Evolutionary conservation across 371 early-diverging fungal species (phyloP).

Genomic region (Cladochytrium tenue): DNA sequence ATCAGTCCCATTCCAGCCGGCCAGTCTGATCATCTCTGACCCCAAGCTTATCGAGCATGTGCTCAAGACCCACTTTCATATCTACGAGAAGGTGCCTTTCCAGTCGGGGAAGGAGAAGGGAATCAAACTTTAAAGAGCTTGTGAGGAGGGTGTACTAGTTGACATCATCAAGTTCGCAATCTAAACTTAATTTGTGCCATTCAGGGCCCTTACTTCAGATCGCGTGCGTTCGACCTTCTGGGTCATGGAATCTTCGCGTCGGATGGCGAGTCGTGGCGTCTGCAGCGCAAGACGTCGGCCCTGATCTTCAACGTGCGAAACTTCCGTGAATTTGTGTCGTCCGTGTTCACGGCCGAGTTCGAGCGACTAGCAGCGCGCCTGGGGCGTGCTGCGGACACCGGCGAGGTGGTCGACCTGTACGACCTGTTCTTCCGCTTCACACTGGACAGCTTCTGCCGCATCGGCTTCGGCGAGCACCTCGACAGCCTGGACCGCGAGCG

Average conservation of each 20-base stretch:
- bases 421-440: too few relatives aligned
- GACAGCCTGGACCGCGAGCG: neutral
- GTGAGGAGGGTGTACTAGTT: too few relatives aligned
- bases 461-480: too few relatives aligned
- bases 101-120: conserved; percentile 25
- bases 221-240: too few relatives aligned
- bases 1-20: too few relatives aligned
- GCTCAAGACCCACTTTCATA: conserved; percentile 31
- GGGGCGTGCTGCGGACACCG: neutral
- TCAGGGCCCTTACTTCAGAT: conserved; percentile 26
- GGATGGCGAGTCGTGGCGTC: conserved; percentile 67
- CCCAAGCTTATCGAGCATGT: conserved; percentile 32
- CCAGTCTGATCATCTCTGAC: conserved; percentile 21
- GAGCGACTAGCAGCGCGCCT: neutral
- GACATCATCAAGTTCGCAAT: too few relatives aligned
- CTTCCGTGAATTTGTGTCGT: conserved; percentile 59
- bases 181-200: conserved; percentile 22
- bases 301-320: conserved; percentile 71
- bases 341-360: conserved; percentile 23
- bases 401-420: too few relatives aligned
- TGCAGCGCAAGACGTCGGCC: conserved; percentile 68
- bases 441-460: too few relatives aligned
- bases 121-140: too few relatives aligned
- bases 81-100: conserved; percentile 33
- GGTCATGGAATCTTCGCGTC: conserved; percentile 76